Conservation (phyloP, 352 stramenopile species). For the Elongisporangium senticosum region DNA sequence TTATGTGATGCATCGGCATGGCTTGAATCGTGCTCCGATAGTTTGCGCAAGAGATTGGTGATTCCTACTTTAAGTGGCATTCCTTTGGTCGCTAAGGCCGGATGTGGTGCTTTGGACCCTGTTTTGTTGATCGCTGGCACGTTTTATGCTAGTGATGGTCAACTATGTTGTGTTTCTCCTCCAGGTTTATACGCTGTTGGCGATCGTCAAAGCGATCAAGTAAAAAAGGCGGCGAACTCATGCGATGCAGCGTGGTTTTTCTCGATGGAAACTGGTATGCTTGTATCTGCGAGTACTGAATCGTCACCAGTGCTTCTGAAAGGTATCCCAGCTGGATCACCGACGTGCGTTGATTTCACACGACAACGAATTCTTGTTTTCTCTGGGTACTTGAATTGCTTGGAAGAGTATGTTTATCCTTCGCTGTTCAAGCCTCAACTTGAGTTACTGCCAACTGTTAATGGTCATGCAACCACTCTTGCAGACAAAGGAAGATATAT, state of each 20-base stretch:
- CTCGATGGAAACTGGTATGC: conserved; percentile 32
- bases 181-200: conserved; percentile 42
- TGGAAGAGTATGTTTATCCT: conserved; percentile 45
- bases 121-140: conserved; percentile 67
- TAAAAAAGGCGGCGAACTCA: conserved; percentile 36
- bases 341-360: conserved; percentile 44
- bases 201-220: conserved; percentile 29
- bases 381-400: conserved; percentile 61
- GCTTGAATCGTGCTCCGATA: conserved; percentile 36
- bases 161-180: conserved; percentile 65
- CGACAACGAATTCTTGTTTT: conserved; percentile 56
- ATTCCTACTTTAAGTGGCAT: conserved; percentile 32
- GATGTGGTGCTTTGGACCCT: conserved; percentile 46
- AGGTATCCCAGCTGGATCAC: conserved; percentile 56
- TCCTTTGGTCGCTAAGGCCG: conserved; percentile 21
- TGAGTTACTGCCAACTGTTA: background rate
- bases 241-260: conserved; percentile 72
- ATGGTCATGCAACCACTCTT: conserved; percentile 9
- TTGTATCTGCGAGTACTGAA: conserved; percentile 18
- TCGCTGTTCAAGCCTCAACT: background rate
- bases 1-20: conserved; percentile 37
- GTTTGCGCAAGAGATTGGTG: conserved; percentile 37
- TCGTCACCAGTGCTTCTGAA: conserved; percentile 38
- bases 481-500: conserved; percentile 21
- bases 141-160: conserved; percentile 51